Base-by-base conservation (phyloP, 2,329 filamentous ascomycete genomes). In the Colletotrichum phormii region DNA sequence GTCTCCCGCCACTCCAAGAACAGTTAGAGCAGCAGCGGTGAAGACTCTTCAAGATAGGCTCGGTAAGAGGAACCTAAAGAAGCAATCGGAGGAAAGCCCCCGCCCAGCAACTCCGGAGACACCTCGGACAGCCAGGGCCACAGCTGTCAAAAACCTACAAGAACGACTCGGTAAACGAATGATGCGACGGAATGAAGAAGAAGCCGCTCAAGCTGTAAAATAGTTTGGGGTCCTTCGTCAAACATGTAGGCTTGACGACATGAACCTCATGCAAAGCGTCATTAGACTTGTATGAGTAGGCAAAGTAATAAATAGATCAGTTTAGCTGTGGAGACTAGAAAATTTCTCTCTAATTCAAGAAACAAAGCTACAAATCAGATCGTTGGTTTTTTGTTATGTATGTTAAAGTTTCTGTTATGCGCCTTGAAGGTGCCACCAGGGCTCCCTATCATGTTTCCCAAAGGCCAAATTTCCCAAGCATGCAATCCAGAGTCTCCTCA, bases 151-250 rank as follows among this genome's bases (percentile, higher is more conserved):
- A 7, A 70, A 35, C 35, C 26, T 70, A 7, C 67, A 70, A 42
- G 67, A 59, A 29, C 60, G 53, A 26, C 24, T 71, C 0, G 68
- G 70, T 7, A 72, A 53, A 49, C 53, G 70, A 61, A 72, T 72
- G 60, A 65, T 64, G 60, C 53, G 55, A 11, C 26, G 46, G 13
- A 57, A 51, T 51, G 70, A 51, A 15, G 15, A 5, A 29, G 55
- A 51, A 22, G 22, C 24, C 2, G n/a, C n/a, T 4, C 11, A 35
- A 2, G 4, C 5, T 7, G 3, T 15, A 42, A 3, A 11, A 0
- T 29, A 29, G 22, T 5, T 22, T 37, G n/a, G 29, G 26, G 12
- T 13, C 15, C 12, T 22, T 55, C n/a, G 15, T 26, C 22, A 55
- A 26, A 5, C 53, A 0, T 5, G 24, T 22, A 13, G 13, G 3